Conservation (phyloP, 192 early-diverging fungal species). For the Rhizophagus clarus region DNA sequence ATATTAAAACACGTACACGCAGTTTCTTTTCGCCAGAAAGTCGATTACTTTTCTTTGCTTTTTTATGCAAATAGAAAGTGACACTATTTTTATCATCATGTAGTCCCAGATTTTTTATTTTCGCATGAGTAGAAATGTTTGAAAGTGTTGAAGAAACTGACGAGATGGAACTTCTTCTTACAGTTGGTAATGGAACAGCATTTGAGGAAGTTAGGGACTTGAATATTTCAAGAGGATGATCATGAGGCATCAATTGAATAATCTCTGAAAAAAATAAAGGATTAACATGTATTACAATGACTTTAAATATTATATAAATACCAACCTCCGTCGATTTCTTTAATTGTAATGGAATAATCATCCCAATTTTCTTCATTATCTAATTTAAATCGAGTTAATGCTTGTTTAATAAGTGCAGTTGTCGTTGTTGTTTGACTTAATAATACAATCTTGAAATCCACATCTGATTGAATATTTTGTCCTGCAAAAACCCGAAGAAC, state of each 20-base stretch:
- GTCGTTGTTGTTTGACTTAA: conserved; percentile 48
- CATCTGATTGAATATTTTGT: conserved; percentile 37
- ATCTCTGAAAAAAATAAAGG: conserved; percentile 47
- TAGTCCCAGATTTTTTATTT: neutral
- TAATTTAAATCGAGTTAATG: conserved; percentile 56
- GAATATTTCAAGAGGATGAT: conserved; percentile 59
- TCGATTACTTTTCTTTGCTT: conserved; percentile 1
- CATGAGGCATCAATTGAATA: conserved; percentile 48
- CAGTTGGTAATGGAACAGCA: conserved; percentile 53
- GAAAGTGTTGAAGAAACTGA: conserved; percentile 39
- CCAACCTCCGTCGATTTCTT: conserved; percentile 52
- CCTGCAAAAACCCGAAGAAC: conserved; percentile 59
- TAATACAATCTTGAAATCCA: conserved; percentile 54
- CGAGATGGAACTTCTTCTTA: conserved; percentile 41
- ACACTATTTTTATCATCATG: conserved; percentile 20
- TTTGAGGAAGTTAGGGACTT: conserved; percentile 52
- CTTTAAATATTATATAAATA: neutral
- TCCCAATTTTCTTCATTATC: conserved; percentile 43
- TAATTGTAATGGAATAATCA: conserved; percentile 55
- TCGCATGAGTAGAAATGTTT: conserved; percentile 31
- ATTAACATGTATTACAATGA: too few relatives aligned
- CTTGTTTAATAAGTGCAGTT: conserved; percentile 50
- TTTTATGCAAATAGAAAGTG: conserved; percentile 27
- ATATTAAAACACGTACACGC: conserved; percentile 26
- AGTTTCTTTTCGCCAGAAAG: conserved; percentile 10